Conservation (phyloP, 805 yeast species). For the Ogataea pilisensis region DNA sequence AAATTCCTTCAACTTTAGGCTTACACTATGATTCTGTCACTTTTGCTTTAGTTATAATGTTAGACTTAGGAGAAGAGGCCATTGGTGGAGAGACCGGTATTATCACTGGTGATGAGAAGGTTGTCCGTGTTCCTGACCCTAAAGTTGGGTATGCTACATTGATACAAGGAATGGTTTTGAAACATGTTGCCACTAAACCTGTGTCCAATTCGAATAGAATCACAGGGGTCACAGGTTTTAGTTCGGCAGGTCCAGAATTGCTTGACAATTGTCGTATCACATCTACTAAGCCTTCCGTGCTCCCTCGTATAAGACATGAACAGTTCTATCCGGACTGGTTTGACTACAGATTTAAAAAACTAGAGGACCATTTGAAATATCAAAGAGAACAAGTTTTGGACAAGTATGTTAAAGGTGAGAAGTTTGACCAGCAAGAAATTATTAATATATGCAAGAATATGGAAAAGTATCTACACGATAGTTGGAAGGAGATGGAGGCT, state of each 20-base stretch:
- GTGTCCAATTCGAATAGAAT: conserved; percentile 32
- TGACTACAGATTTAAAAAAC: conserved; percentile 28
- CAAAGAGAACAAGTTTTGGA: conserved; percentile 20
- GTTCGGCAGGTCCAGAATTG: conserved; percentile 23
- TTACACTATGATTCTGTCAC: conserved; percentile 46
- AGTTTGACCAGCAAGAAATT: conserved; percentile 27
- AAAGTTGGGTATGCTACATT: conserved; percentile 41
- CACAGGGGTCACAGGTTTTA: conserved; percentile 29
- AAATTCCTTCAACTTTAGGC: conserved; percentile 42
- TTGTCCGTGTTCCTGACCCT: conserved; percentile 35
- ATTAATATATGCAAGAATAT: conserved; percentile 26
- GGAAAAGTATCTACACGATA: conserved; percentile 26
- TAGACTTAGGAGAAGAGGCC: conserved; percentile 44
- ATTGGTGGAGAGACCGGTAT: conserved; percentile 48
- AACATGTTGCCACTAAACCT: conserved; percentile 46
- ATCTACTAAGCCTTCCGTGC: conserved; percentile 29
- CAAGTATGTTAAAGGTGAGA: conserved; percentile 15
- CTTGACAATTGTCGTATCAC: conserved; percentile 31
- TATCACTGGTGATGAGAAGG: conserved; percentile 37
- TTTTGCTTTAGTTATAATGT: conserved; percentile 46
- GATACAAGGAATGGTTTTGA: conserved; percentile 43
- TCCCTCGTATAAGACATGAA: conserved; percentile 30
- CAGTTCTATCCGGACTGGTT: conserved; percentile 33
- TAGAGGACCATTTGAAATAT: conserved; percentile 23
- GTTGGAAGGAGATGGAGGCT: conserved; percentile 32